Evolutionary conservation across 805 yeast species (phyloP), one percentile per base, ranked within the genome.

Genomic region (Yarrowia yakushimensis): DNA sequence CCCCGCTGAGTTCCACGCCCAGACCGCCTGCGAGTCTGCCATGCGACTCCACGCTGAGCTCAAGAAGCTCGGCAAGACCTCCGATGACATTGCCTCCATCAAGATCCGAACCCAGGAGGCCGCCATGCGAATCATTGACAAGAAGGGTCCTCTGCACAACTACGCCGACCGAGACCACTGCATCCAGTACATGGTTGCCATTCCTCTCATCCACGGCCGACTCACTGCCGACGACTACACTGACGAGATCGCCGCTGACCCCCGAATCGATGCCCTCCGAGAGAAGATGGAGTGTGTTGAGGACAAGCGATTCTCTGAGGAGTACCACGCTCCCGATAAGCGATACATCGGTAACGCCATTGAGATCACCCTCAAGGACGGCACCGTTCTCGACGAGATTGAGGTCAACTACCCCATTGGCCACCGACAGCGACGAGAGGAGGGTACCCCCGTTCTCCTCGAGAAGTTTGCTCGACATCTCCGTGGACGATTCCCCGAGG

Each of bases 1-100:
- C 76, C 86, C 86, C 15, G 87, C 87, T 36, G 87, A 83, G 70
- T 83, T 83, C 72, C 87, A 83, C 69, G 85, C 86, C 10, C 87
- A 83, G 72, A 82, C 86, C 33, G 86, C 86, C 10, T 86, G 78
- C 34, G 87, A 83, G 69, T 84, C 84, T 22, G 81, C 86, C 31
- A 68, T 83, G 71, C 77, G 75, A 13, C 74, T 79, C 13, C 75
- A 80, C 68, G 65, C 68, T 36, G 67, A 70, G 57, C 72, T 83
- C 65, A 67, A 70, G 43, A 68, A 67, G 4, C 62, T 71, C 43
- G 83, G 83, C n/a, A 77, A 77, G 70, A 68, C 81, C 8, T 71
- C 73, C 63, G 77, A 77, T 55, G 85, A 83, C 67, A 82, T 83
- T 67, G 77, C 77, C 68, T 73, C 76, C 18, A 71, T 83, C 62